These are phyloP conservation scores for Colletotrichum filicis DNA, from an alignment of 2,329 filamentous ascomycete genomes.

Conservation along the genomic window DNA sequence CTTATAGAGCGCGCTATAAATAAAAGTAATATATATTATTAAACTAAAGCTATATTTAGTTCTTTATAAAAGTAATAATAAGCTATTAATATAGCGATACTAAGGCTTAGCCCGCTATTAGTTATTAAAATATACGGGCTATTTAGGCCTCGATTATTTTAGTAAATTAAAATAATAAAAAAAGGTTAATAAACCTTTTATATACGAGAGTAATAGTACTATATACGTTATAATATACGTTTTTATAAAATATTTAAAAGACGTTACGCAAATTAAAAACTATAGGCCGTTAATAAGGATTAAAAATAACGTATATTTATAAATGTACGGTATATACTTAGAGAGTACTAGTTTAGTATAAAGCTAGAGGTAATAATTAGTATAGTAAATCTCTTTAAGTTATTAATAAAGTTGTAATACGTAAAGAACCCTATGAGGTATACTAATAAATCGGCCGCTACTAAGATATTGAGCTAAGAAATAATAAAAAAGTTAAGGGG, in stretches of 20 bases:
- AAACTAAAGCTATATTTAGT: neutral
- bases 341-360: conserved; percentile 8
- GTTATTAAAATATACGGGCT: neutral
- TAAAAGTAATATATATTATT: neutral
- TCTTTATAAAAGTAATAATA: neutral
- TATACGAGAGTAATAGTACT: neutral
- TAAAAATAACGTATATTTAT: neutral
- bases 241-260: conserved; percentile 17
- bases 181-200: neutral
- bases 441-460: neutral
- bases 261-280: conserved; percentile 13
- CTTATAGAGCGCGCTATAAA: neutral
- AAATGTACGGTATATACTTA: neutral
- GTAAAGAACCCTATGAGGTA: neutral
- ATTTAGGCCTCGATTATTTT: conserved; percentile 9
- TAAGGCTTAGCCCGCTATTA: neutral
- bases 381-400: neutral
- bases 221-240: neutral
- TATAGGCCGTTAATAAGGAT: neutral
- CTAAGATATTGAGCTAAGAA: neutral
- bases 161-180: neutral
- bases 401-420: neutral
- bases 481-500: conserved; percentile 13
- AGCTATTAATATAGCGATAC: neutral
- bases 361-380: conserved; percentile 17